Base-by-base conservation (phyloP, 495 filamentous ascomycete species). In the Rhypophila decipiens region DNA sequence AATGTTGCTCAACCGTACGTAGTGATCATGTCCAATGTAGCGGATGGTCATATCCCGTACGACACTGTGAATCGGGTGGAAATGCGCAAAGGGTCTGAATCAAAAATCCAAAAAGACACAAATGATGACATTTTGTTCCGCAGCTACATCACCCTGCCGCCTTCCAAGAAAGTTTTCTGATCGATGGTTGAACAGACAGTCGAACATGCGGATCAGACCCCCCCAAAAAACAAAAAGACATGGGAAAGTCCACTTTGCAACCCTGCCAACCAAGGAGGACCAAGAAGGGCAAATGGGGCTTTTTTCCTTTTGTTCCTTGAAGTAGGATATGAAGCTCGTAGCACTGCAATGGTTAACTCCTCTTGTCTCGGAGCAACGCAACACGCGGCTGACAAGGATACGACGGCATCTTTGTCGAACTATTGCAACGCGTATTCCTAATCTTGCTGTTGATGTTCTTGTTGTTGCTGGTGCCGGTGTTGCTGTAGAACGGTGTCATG, bases 41-140 rank as follows among this genome's bases (percentile, higher is more conserved):
- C n/a, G n/a, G n/a, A n/a, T n/a, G n/a, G n/a, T n/a, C n/a, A n/a
- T n/a, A n/a, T n/a, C n/a, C n/a, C n/a, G n/a, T n/a, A n/a, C n/a
- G n/a, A n/a, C n/a, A n/a, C n/a, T n/a, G n/a, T n/a, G n/a, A n/a
- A n/a, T n/a, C n/a, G n/a, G n/a, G 24, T 11, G 8, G 15, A 33
- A 24, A 24, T 13, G 47, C 40, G 40, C 29, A 29, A 49, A 49
- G 47, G 47, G 47, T 49, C 47, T 49, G 34, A 49, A 38, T 39
- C 39, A 43, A 13, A n/a, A n/a, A n/a, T n/a, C n/a, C n/a, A n/a
- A n/a, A n/a, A n/a, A n/a, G n/a, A n/a, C n/a, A n/a, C n/a, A n/a
- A 23, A 43, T 49, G 47, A 49, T 49, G 47, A 15, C 29, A 49
- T 37, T 49, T 42, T n/a, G n/a, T n/a, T n/a, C n/a, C n/a, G n/a